phyloP scores from a whole-genome alignment of 768 basidiomycete species.

The Panaeolus cyanescens region DNA sequence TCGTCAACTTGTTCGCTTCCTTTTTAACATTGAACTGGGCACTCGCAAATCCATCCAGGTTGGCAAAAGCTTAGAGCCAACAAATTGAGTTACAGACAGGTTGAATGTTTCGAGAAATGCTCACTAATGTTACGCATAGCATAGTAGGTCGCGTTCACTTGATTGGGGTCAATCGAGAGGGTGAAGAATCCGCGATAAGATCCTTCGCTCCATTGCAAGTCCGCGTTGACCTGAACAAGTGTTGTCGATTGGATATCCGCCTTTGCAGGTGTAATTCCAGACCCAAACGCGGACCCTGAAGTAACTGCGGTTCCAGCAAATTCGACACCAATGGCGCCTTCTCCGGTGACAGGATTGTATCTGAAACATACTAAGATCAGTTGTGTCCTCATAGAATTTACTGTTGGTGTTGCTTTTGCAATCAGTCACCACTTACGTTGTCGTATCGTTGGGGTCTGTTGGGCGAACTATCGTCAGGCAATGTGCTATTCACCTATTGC shows the following conservation, averaged over 20 bases:
- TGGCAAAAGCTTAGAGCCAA: conserved; percentile 33
- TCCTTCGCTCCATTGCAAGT: conserved; percentile 64
- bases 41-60: conserved; percentile 45
- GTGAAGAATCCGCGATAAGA: conserved; percentile 63
- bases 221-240: conserved; percentile 42
- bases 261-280: conserved; percentile 34
- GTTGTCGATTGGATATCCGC: conserved; percentile 38
- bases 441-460: conserved; percentile 53
- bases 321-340: conserved; percentile 57
- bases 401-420: no score
- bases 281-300: conserved; percentile 48
- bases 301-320: conserved; percentile 65
- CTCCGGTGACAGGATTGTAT: conserved; percentile 49
- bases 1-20: conserved; percentile 46
- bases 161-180: conserved; percentile 45
- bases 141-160: conserved; percentile 53
- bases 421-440: conserved; percentile 38
- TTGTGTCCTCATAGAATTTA: not conserved
- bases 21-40: conserved; percentile 42
- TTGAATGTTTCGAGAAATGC: conserved; percentile 16
- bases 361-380: conserved; percentile 19
- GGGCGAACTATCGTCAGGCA: not conserved
- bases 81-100: not conserved
- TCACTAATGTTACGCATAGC: conserved; percentile 51
- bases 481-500: not conserved